Conservation (phyloP, 768 basidiomycete species). For the Tricholoma bakamatsutake region DNA sequence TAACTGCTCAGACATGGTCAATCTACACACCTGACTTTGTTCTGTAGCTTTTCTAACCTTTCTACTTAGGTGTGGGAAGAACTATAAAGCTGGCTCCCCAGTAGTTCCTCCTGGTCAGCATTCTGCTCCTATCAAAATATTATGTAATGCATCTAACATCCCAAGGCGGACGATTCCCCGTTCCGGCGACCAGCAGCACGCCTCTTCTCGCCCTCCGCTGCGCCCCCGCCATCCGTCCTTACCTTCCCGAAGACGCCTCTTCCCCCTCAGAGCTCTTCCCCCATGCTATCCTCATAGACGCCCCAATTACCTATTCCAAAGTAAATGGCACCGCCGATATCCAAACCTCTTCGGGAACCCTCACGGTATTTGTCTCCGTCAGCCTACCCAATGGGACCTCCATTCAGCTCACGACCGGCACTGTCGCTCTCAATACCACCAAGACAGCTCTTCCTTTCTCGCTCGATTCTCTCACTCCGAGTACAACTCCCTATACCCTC, state of each 20-base stretch:
- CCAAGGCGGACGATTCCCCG: slow-evolving; percentile 40
- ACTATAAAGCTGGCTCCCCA: slow-evolving; percentile 41
- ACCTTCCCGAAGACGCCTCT: slow-evolving; percentile 45
- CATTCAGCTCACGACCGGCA: slow-evolving; percentile 37
- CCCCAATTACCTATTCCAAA: slow-evolving; percentile 40
- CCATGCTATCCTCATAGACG: slow-evolving; percentile 45
- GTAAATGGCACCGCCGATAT: slow-evolving; percentile 45
- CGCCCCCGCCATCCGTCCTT: slow-evolving; percentile 52
- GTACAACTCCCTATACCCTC: slow-evolving; percentile 29
- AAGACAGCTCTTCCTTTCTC: slow-evolving; percentile 45
- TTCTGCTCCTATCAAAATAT: background rate
- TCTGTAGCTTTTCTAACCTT: slow-evolving; percentile 5
- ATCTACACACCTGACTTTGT: background rate
- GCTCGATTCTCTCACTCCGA: slow-evolving; percentile 39
- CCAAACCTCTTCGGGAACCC: slow-evolving; percentile 18
- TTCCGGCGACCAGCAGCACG: slow-evolving; percentile 27
- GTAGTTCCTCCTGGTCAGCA: slow-evolving; percentile 36
- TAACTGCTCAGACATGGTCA: slow-evolving; percentile 15
- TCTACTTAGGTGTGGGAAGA: slow-evolving; percentile 47
- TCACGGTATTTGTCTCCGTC: background rate
- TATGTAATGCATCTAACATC: background rate
- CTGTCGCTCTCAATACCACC: slow-evolving; percentile 46
- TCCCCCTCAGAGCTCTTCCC: slow-evolving; percentile 23
- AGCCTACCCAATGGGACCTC: slow-evolving; percentile 39
- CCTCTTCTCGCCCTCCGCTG: slow-evolving; percentile 56